Base-by-base conservation (phyloP, 805 yeast species). In the Candida schatavii region DNA sequence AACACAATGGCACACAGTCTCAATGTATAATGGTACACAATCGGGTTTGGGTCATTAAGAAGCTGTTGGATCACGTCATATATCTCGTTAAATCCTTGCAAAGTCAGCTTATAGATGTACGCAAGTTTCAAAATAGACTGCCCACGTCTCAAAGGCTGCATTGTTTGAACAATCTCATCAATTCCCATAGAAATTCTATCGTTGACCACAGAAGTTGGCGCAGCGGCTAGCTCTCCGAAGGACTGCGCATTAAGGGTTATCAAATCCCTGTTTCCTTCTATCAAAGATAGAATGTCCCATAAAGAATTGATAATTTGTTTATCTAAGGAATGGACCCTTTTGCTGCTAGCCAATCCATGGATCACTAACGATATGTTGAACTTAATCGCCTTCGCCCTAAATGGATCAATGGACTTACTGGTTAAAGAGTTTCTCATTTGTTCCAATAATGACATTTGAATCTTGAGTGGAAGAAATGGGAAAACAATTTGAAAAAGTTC, bases 381-480 rank as follows among this genome's bases (percentile, higher is more conserved):
- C 1, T 74, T 60, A 6, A 84, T 69, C 0, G 90, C 86, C 37
- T 55, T 55, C 14, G 46, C 44, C 27, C 75, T 50, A 20, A 66
- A 45, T 0, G 68, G 64, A 41, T 66, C 70, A 11, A 55, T 42
- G 0, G 55, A 39, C 47, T 64, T 52, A 23, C 72, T 62, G 22
- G 78, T 68, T 37, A 76, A 44, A 1, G 72, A 59, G 3, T 83
- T 68, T 48, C 89, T 75, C 46, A 93, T 62, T 41, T 82, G 86
- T 53, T 91, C 97, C 17, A 93, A 61, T n/a, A 93, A 71, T 1
- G 97, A 88, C 44, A 84, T 82, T 54, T 91, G 97, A 40, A 93
- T 85, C 46, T 88, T 86, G 3, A 78, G 63, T 5, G 90, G 79
- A 49, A 91, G 74, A 44, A 72, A 68, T 0, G 95, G 87, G 48